Conservation (phyloP, 768 basidiomycete genomes). For the Pulveroboletus sp. region DNA sequence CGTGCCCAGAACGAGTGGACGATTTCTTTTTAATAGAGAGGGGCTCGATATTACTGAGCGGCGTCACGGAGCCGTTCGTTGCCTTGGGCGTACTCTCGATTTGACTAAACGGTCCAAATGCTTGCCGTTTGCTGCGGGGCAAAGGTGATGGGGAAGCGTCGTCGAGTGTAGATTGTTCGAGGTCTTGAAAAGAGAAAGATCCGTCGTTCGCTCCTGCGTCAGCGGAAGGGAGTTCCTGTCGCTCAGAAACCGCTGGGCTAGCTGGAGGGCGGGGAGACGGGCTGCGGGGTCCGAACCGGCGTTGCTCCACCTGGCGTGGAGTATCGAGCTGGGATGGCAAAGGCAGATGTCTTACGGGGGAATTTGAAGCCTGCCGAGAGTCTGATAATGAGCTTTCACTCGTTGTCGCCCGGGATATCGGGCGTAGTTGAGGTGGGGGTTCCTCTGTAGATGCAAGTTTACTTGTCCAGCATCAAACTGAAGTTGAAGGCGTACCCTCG, state of each 20-base stretch:
- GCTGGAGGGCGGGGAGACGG: conserved; percentile 63
- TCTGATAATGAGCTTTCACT: conserved; percentile 41
- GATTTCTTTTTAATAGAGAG: conserved; percentile 83
- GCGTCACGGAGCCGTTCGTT: conserved; percentile 29
- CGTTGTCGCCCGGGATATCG: conserved; percentile 47
- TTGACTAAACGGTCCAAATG: conserved; percentile 52
- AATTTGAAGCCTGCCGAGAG: conserved; percentile 43
- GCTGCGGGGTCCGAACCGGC: conserved; percentile 69
- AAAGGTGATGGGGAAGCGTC: conserved; percentile 43
- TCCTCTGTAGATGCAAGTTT: conserved; percentile 42
- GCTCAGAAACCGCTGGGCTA: conserved; percentile 30
- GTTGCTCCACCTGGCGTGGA: conserved; percentile 49
- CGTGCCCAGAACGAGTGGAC: conserved; percentile 48
- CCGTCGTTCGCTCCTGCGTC: conserved; percentile 47
- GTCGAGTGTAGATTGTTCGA: conserved; percentile 25
- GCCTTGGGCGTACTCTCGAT: conserved; percentile 51
- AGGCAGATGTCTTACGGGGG: conserved; percentile 31
- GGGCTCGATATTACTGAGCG: conserved; percentile 56
- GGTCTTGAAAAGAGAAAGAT: conserved; percentile 25
- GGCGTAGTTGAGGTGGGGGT: conserved; percentile 50
- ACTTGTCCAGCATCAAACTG: conserved; percentile 3
- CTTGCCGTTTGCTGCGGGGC: conserved; percentile 68
- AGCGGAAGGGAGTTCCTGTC: conserved; percentile 33
- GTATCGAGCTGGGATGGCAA: conserved; percentile 40
- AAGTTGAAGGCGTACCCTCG: conserved; percentile 50